A percentile compares a stretch with the other conserved stretches of the same genome.
These are phyloP conservation scores for Effrenium voratum DNA, from an alignment of 73 alveolate species.

Conservation along the genomic window DNA sequence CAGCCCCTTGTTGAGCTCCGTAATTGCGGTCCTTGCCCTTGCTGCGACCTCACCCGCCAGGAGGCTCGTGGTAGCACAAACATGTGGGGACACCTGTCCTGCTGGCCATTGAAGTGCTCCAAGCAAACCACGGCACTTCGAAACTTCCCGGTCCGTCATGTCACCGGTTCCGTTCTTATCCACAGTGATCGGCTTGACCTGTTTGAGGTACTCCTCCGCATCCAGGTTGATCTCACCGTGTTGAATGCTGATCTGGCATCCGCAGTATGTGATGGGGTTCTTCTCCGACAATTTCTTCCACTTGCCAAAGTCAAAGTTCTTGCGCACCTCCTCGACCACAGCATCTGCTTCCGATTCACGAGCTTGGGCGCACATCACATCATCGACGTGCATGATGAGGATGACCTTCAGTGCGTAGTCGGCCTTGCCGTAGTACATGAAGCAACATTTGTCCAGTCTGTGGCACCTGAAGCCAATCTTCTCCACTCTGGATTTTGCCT, in stretches of 20 bases:
- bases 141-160: background rate
- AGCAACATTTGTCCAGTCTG: background rate
- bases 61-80: background rate
- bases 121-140: background rate
- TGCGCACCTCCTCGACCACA: background rate
- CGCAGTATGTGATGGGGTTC: background rate
- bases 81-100: background rate
- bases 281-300: background rate
- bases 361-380: background rate
- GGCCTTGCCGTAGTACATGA: background rate
- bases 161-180: background rate
- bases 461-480: background rate
- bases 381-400: background rate
- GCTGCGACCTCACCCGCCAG: background rate
- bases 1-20: background rate
- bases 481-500: background rate
- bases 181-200: background rate
- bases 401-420: background rate
- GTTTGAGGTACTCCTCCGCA: background rate
- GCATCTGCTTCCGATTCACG: background rate
- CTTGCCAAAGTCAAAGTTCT: background rate
- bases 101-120: conserved; percentile 20
- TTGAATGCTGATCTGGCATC: background rate
- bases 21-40: background rate
- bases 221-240: background rate